These are phyloP conservation scores for Crithidia fasciculata DNA, from an alignment of 208 protist species.

Conservation along the genomic window DNA sequence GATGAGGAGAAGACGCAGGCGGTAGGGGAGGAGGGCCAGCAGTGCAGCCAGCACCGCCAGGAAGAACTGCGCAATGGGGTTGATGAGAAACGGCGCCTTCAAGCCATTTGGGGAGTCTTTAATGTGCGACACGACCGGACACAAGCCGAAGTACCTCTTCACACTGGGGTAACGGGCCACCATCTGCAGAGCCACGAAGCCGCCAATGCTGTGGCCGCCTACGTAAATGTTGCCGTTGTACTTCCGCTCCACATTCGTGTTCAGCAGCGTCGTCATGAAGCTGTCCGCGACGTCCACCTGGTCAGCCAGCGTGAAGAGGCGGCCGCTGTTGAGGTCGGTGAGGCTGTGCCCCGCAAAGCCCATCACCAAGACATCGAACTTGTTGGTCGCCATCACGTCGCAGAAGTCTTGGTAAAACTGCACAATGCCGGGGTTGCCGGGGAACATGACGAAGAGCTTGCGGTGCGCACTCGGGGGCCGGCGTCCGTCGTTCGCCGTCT, in stretches of 20 bases:
- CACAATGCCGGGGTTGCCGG: constrained; percentile 76
- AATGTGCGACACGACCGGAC: constrained; percentile 66
- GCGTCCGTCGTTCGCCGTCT: constrained; percentile 16
- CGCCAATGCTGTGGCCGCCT: constrained; percentile 85
- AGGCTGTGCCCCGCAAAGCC: constrained; percentile 76
- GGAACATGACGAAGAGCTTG: constrained; percentile 63
- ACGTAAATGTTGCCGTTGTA: constrained; percentile 65
- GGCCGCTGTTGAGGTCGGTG: constrained; percentile 56
- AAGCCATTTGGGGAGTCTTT: constrained; percentile 64
- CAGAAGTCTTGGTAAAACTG: constrained; percentile 73
- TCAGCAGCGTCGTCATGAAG: constrained; percentile 42
- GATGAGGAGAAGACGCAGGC: constrained; percentile 25
- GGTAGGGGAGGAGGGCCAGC: constrained; percentile 38
- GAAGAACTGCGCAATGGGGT: constrained; percentile 39
- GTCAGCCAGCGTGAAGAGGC: constrained; percentile 70
- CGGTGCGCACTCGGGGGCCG: constrained; percentile 14
- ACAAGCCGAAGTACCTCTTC: constrained; percentile 71
- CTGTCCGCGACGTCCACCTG: constrained; percentile 69
- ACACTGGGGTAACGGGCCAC: constrained; percentile 46
- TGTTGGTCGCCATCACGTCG: constrained; percentile 20
- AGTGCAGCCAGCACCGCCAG: constrained; percentile 33
- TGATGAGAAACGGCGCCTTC: constrained; percentile 37
- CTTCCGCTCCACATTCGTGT: constrained; percentile 17
- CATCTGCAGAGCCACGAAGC: constrained; percentile 71
- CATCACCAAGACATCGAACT: constrained; percentile 78